These are phyloP conservation scores for Kwoniella mangroviensis DNA, from an alignment of 768 basidiomycete genomes.

Conservation along the genomic window DNA sequence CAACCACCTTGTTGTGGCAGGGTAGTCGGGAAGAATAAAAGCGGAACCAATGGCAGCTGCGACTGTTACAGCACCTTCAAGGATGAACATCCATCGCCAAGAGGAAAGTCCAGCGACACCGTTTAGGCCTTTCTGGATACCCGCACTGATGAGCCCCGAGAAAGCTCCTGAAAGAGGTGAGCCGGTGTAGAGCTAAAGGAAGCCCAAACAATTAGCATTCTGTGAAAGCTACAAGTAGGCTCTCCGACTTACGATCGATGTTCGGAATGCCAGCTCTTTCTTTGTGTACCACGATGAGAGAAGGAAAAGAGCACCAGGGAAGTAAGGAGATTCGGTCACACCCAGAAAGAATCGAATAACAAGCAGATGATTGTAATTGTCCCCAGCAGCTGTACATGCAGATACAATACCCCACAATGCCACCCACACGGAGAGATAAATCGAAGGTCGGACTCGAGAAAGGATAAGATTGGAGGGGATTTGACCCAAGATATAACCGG, in stretches of 20 bases:
- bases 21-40: slow-evolving; percentile 38
- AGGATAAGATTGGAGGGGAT: slow-evolving; percentile 51
- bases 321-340: slow-evolving; percentile 46
- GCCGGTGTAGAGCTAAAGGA: slow-evolving; percentile 26
- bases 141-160: slow-evolving; percentile 68
- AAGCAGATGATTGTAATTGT: slow-evolving; percentile 35
- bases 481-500: slow-evolving; percentile 46
- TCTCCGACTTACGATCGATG: slow-evolving; percentile 49
- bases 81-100: slow-evolving; percentile 67
- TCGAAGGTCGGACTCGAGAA: slow-evolving; percentile 30
- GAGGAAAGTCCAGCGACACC: slow-evolving; percentile 70
- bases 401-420: slow-evolving; percentile 27
- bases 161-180: slow-evolving; percentile 45
- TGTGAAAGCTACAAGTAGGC: slow-evolving; percentile 48
- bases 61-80: slow-evolving; percentile 33
- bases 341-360: slow-evolving; percentile 47
- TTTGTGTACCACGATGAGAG: slow-evolving; percentile 49
- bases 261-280: slow-evolving; percentile 38
- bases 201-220: no score
- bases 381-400: slow-evolving; percentile 38
- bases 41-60: slow-evolving; percentile 22
- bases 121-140: slow-evolving; percentile 74
- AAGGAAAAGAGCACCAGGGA: slow-evolving; percentile 55
- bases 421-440: slow-evolving; percentile 21
- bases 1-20: slow-evolving; percentile 38